Evolutionary conservation across 805 yeast genomes (phyloP).

Genomic region (Cyberlindnera suaveolens): DNA sequence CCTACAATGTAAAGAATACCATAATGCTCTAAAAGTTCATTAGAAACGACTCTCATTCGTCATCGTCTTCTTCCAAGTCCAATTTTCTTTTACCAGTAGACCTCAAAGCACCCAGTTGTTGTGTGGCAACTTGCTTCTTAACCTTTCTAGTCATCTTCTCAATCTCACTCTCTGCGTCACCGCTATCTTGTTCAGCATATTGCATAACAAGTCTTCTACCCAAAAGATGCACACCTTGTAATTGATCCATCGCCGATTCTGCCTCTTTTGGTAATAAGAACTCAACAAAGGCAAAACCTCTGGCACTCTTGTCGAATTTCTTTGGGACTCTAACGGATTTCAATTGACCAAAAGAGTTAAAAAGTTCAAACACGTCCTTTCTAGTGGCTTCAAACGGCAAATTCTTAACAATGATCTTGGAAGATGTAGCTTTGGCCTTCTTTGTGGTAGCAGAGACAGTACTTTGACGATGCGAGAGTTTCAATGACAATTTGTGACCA

Average conservation of each 20-base stretch:
- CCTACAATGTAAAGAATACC: too few species aligned
- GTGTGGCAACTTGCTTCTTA: slow-evolving; percentile 69
- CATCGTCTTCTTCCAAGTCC: slow-evolving; percentile 42
- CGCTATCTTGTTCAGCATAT: slow-evolving; percentile 78
- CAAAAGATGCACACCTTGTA: slow-evolving; percentile 91
- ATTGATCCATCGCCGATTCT: slow-evolving; percentile 85
- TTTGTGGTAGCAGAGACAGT: slow-evolving; percentile 24
- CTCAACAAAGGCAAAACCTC: slow-evolving; percentile 98
- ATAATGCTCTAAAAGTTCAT: too few species aligned
- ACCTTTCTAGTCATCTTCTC: slow-evolving; percentile 86
- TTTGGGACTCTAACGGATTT: slow-evolving; percentile 94
- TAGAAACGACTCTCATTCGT: background rate
- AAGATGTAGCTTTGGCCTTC: slow-evolving; percentile 12
- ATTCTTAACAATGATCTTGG: slow-evolving; percentile 81
- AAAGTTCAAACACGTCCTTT: slow-evolving; percentile 86
- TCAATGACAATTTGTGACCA: slow-evolving; percentile 87
- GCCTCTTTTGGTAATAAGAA: slow-evolving; percentile 85
- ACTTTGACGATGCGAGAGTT: slow-evolving; percentile 76
- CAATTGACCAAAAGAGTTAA: slow-evolving; percentile 91
- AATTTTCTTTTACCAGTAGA: slow-evolving; percentile 69
- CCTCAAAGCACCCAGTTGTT: slow-evolving; percentile 65
- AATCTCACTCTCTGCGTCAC: slow-evolving; percentile 84
- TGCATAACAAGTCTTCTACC: slow-evolving; percentile 94
- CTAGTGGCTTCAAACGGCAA: slow-evolving; percentile 94
- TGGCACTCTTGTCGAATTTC: slow-evolving; percentile 89